Base-by-base conservation (phyloP, 495 filamentous ascomycete genomes). In the Penicillium canariense region DNA sequence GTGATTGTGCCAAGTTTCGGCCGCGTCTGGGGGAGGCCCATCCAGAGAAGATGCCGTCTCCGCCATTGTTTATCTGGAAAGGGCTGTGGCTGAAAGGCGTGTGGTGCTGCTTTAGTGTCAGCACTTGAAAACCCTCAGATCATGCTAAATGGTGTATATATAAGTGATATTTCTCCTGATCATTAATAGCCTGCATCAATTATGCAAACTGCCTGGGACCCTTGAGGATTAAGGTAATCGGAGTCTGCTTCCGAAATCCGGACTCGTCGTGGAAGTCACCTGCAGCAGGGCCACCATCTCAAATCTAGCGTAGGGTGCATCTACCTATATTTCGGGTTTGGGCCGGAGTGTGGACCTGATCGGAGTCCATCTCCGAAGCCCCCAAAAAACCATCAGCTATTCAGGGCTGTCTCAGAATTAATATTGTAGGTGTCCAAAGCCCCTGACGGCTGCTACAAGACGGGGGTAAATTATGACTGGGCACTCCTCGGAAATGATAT, bases 201-300 rank as follows among this genome's bases (percentile, higher is more conserved):
- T 36, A 17, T 36, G 5, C n/a, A 42, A 42, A 23, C 18, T 26
- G 20, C 18, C 5, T 25, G 8, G 39, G 2, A 10, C 5, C 7
- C 23, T 30, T 46, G 43, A 40, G 17, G 4, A 20, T 42, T 35
- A 12, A 48, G 18, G 18, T 10, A 26, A 42, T 26, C 39, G 39
- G 39, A 42, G 39, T 42, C 20, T 42, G 39, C 39, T 25, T 42
- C 39, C 39, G 23, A 42, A 42, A 23, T 42, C 39, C 39, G 39
- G 23, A 9, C 20, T 25, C 39, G 11, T 23, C 18, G 6, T 26
- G 5, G 39, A 42, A 22, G 18, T 42, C 39, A 1, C 38, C 15
- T 40, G 17, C 15, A 22, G 39, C 39, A 25, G 18, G 23, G 4
- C 5, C 23, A 42, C 9, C 18, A 12, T n/a, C 12, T 42, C 39